Evolutionary conservation across 148 eudicot species (phyloP).

Genomic region (Cornus florida): DNA sequence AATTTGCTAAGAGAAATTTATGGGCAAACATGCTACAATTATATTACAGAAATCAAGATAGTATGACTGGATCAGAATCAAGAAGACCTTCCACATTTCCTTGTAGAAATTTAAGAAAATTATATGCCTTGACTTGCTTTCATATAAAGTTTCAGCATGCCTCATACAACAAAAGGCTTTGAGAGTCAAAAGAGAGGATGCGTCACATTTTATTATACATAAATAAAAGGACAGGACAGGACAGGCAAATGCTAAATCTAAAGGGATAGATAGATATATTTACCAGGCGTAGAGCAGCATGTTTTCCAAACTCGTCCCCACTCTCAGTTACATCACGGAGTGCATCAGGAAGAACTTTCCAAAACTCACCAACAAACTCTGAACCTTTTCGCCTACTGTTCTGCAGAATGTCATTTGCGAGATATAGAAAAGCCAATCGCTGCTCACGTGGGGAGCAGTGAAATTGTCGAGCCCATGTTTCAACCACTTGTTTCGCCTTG

Average conservation of each 20-base stretch:
- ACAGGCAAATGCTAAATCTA: conserved; percentile 2
- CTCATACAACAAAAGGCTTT: not conserved
- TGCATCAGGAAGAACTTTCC: conserved; percentile 79
- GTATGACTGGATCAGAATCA: not conserved
- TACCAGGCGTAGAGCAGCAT: conserved; percentile 85
- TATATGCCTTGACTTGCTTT: not conserved
- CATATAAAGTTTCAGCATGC: not conserved
- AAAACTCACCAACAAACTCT: conserved; percentile 75
- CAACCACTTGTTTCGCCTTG: conserved; percentile 89
- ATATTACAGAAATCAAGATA: not conserved
- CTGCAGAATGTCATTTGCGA: conserved; percentile 81
- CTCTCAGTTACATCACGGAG: conserved; percentile 71
- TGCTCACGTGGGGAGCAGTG: conserved; percentile 79
- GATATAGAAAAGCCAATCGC: conserved; percentile 75
- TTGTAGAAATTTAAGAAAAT: not conserved
- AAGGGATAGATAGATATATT: not conserved
- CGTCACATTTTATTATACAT: not conserved
- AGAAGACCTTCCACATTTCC: not conserved
- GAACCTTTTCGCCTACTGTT: conserved; percentile 70
- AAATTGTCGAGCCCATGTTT: conserved; percentile 85
- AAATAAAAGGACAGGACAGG: not conserved
- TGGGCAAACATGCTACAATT: not conserved
- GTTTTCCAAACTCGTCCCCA: conserved; percentile 74
- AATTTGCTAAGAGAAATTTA: not conserved
- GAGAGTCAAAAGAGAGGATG: not conserved